Evolutionary conservation across 306 rosid species (phyloP).

Genomic region (Cucumis melo): DNA sequence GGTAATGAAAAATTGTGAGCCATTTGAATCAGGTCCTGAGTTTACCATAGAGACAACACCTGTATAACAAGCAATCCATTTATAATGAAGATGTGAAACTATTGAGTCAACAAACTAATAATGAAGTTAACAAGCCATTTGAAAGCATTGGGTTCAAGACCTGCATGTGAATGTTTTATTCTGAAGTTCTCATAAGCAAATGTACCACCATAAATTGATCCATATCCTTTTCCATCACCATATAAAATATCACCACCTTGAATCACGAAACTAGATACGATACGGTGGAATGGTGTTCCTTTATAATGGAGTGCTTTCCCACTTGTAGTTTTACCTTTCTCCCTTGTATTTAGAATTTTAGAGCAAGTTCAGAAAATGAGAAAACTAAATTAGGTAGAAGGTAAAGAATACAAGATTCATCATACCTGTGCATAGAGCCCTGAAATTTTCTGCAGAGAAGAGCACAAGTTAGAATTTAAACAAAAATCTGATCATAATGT

Average conservation of each 20-base stretch:
- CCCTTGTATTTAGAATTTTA: conserved; percentile 23
- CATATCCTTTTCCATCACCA: conserved; percentile 54
- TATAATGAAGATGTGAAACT: not conserved
- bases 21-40: conserved; percentile 73
- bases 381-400: not conserved
- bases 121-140: conserved; percentile 2
- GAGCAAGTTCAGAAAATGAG: not conserved
- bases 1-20: conserved; percentile 77
- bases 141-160: conserved; percentile 23
- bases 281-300: conserved; percentile 65
- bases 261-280: conserved; percentile 63
- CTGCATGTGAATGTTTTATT: conserved; percentile 60
- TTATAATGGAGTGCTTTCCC: conserved; percentile 55
- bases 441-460: conserved; percentile 51
- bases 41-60: conserved; percentile 77
- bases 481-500: not conserved
- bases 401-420: not conserved
- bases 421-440: conserved; percentile 84
- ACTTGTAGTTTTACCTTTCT: conserved; percentile 42
- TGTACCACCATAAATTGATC: conserved; percentile 61
- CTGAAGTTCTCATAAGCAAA: conserved; percentile 66
- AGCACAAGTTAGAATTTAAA: not conserved
- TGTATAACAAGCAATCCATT: conserved; percentile 15
- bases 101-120: not conserved
- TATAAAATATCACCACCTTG: conserved; percentile 71